These are phyloP conservation scores for Phaeosphaeriaceae sp. DNA, from an alignment of 2,329 filamentous ascomycete genomes.

Conservation along the genomic window DNA sequence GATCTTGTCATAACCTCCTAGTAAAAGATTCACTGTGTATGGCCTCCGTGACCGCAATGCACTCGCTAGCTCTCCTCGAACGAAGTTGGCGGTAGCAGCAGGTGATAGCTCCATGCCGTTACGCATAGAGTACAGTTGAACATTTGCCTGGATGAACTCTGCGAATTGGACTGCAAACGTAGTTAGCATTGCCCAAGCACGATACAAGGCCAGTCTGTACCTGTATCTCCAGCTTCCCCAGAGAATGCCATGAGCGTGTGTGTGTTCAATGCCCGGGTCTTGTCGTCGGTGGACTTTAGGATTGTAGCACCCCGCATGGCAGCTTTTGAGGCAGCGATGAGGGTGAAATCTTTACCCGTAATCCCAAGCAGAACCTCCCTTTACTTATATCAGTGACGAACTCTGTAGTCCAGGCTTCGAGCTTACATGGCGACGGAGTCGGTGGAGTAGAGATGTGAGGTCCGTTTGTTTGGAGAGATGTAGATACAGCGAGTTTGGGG, in stretches of 20 bases:
- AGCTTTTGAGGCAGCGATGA: constrained; percentile 96
- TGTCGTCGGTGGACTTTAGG: constrained; percentile 94
- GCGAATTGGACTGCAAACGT: constrained; percentile 84
- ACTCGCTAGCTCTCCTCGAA: constrained; percentile 89
- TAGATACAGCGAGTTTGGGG: background rate
- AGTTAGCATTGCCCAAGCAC: constrained; percentile 10
- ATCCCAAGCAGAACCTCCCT: constrained; percentile 99
- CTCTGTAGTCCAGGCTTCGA: background rate
- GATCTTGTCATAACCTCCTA: constrained; percentile 92
- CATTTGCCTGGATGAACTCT: constrained; percentile 98
- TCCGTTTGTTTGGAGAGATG: background rate
- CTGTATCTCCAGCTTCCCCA: constrained; percentile 94
- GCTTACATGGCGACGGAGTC: constrained; percentile 42
- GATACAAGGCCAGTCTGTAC: constrained; percentile 55
- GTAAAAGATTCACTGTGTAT: constrained; percentile 94
- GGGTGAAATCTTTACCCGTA: constrained; percentile 98
- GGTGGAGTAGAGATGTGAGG: constrained; percentile 13
- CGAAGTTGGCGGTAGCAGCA: constrained; percentile 87
- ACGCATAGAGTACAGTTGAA: constrained; percentile 98
- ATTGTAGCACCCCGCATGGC: constrained; percentile 97
- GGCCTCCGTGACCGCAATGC: constrained; percentile 91
- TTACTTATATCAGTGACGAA: constrained; percentile 22
- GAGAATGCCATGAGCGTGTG: constrained; percentile 94
- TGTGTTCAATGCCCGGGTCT: constrained; percentile 91
- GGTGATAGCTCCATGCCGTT: constrained; percentile 93